A percentile compares a stretch with the other conserved stretches of the same genome.
Evolutionary conservation across 352 stramenopile genomes (phyloP).

Genomic region (Globisporangium heterothallicum): DNA sequence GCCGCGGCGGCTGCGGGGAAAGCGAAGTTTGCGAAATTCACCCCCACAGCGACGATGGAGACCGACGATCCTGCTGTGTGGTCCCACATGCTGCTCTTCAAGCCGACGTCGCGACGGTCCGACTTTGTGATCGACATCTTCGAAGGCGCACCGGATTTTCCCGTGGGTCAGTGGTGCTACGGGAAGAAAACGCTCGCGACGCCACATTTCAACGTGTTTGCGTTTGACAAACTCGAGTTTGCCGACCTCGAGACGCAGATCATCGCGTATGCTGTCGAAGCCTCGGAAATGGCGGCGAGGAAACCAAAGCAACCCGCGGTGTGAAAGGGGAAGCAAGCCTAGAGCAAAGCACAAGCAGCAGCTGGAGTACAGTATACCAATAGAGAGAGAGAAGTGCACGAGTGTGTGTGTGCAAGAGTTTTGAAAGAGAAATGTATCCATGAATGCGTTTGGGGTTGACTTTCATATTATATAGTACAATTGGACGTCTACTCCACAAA

Average conservation of each 20-base stretch:
- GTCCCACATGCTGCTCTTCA: slow-evolving; percentile 65
- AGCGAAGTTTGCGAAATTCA: not conserved
- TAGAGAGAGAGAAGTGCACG: too few species aligned
- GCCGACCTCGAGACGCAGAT: slow-evolving; percentile 21
- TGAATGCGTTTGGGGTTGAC: too few species aligned
- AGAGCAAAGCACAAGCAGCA: too few species aligned
- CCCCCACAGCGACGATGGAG: slow-evolving; percentile 8
- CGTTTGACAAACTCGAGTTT: slow-evolving; percentile 22
- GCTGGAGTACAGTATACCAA: too few species aligned
- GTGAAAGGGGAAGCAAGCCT: not conserved
- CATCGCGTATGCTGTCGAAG: slow-evolving; percentile 22
- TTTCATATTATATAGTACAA: not conserved
- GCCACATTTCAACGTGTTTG: slow-evolving; percentile 25
- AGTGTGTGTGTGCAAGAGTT: not conserved
- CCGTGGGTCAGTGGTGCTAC: slow-evolving; percentile 51
- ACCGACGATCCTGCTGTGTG: slow-evolving; percentile 46
- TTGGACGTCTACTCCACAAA: not conserved
- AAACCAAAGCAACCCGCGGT: too few species aligned
- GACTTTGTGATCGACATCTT: slow-evolving; percentile 58
- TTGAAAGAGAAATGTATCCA: too few species aligned
- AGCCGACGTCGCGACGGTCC: slow-evolving; percentile 29
- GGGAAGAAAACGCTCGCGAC: slow-evolving; percentile 28
- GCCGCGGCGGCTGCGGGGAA: slow-evolving; percentile 22
- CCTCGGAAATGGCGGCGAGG: slow-evolving; percentile 11
- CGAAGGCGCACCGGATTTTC: slow-evolving; percentile 25